These are phyloP conservation scores for Vicia faba DNA, from an alignment of 306 rosid genomes.

Conservation along the genomic window DNA sequence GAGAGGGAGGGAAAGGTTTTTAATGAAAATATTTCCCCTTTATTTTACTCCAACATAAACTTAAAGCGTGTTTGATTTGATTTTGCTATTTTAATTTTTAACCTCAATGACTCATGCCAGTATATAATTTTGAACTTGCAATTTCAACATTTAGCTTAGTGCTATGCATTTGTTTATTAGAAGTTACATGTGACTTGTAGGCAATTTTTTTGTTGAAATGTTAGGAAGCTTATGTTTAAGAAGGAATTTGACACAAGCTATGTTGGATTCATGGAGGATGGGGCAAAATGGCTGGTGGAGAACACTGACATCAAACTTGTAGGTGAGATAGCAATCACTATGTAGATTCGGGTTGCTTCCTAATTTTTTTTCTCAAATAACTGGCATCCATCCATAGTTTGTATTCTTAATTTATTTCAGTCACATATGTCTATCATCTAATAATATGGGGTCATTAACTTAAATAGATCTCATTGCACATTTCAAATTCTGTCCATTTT, in stretches of 20 bases:
- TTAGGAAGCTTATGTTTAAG: constrained; percentile 79
- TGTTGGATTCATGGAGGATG: constrained; percentile 84
- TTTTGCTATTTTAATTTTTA: constrained; percentile 19
- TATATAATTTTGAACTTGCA: constrained; percentile 3
- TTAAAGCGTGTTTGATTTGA: constrained; percentile 17
- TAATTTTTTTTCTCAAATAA: constrained; percentile 11
- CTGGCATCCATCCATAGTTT: neutral
- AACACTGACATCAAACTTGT: constrained; percentile 91
- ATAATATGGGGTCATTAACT: constrained; percentile 11
- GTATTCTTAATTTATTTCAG: neutral
- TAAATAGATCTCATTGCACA: neutral
- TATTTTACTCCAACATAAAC: constrained; percentile 1
- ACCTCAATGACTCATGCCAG: constrained; percentile 11
- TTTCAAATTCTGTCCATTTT: constrained; percentile 9
- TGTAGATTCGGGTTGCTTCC: constrained; percentile 30
- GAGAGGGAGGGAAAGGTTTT: neutral
- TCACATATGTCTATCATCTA: constrained; percentile 12
- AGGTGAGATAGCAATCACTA: constrained; percentile 51
- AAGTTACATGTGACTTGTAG: constrained; percentile 25
- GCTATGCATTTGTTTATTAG: constrained; percentile 25
- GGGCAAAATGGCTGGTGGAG: constrained; percentile 88
- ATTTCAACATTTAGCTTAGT: constrained; percentile 23
- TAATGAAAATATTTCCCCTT: neutral
- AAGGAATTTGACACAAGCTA: constrained; percentile 76
- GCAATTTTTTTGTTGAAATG: constrained; percentile 41